Percentiles rank a stretch among this genome's conserved stretches.
Conservation (phyloP, 352 stramenopile genomes). For the Pilasporangium apinafurcum region DNA sequence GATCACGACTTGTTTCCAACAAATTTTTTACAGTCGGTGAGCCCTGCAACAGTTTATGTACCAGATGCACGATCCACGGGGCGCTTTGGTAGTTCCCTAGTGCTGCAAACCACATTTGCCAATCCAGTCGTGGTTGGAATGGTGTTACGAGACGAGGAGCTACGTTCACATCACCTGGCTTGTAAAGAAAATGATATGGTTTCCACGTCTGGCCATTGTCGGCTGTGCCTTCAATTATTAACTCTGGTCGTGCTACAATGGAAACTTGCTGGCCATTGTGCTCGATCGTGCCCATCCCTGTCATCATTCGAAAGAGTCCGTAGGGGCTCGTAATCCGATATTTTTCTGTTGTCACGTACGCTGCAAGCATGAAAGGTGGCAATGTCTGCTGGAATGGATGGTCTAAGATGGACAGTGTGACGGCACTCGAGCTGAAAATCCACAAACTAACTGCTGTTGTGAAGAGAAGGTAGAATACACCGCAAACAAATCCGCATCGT, state of each 20-base stretch:
- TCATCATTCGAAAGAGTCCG: constrained; percentile 88
- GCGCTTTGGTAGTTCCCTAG: constrained; percentile 72
- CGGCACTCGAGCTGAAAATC: constrained; percentile 29
- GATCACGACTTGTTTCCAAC: constrained; percentile 49
- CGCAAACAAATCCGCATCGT: not conserved
- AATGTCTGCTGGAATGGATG: constrained; percentile 24
- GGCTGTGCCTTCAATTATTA: constrained; percentile 77
- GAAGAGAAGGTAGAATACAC: constrained; percentile 19
- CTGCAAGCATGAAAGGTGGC: constrained; percentile 14
- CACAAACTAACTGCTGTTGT: constrained; percentile 13
- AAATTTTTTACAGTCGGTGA: constrained; percentile 56
- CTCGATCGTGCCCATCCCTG: constrained; percentile 62
- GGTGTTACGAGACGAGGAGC: constrained; percentile 28
- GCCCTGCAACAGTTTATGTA: constrained; percentile 72
- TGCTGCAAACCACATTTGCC: constrained; percentile 92
- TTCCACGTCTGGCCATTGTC: constrained; percentile 55
- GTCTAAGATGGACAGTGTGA: constrained; percentile 37
- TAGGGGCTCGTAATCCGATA: constrained; percentile 63
- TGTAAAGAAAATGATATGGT: constrained; percentile 83
- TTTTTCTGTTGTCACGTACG: constrained; percentile 18
- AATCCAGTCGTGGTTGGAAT: constrained; percentile 81
- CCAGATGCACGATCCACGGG: constrained; percentile 84
- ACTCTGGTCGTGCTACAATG: constrained; percentile 81
- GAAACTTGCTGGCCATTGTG: constrained; percentile 16
- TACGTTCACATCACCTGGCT: constrained; percentile 53